These are phyloP conservation scores for Platismatia glauca DNA, from an alignment of 495 filamentous ascomycete genomes.

Conservation along the genomic window DNA sequence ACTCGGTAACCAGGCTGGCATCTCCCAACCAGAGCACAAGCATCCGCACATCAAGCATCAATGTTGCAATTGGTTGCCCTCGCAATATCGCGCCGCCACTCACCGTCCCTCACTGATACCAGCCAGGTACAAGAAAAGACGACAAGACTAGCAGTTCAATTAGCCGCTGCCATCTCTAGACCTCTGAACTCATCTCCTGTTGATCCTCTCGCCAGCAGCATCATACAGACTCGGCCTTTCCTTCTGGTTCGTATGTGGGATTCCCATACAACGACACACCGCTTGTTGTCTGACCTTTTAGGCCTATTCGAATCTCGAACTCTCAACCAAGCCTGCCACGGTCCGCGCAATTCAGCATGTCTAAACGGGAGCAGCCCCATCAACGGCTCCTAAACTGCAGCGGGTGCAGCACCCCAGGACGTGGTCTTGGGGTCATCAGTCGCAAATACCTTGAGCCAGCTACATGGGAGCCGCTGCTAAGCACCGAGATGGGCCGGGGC, in stretches of 20 bases:
- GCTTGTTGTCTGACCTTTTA: background rate
- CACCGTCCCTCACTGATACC: background rate
- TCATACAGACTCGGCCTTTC: background rate
- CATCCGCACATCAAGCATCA: background rate
- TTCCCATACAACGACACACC: background rate
- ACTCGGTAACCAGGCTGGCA: background rate
- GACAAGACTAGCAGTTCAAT: background rate
- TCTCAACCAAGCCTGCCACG: background rate
- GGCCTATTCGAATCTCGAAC: background rate
- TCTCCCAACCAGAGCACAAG: background rate
- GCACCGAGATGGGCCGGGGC: background rate
- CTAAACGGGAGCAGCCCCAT: background rate
- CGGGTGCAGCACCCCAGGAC: background rate
- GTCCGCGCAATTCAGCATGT: background rate
- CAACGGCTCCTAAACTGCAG: background rate
- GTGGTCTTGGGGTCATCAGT: constrained; percentile 6
- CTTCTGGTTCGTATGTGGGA: background rate
- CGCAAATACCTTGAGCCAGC: background rate
- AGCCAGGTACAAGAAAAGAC: background rate
- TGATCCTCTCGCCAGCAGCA: background rate
- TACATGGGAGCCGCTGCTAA: constrained; percentile 9
- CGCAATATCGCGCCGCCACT: background rate
- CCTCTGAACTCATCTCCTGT: background rate
- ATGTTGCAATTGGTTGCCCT: constrained; percentile 1
- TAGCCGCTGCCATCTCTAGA: background rate